A percentile compares a stretch with the other conserved stretches of the same genome.
These are phyloP conservation scores for Entomortierella chlamydospora DNA, from an alignment of 192 early-diverging fungal species.

Conservation along the genomic window DNA sequence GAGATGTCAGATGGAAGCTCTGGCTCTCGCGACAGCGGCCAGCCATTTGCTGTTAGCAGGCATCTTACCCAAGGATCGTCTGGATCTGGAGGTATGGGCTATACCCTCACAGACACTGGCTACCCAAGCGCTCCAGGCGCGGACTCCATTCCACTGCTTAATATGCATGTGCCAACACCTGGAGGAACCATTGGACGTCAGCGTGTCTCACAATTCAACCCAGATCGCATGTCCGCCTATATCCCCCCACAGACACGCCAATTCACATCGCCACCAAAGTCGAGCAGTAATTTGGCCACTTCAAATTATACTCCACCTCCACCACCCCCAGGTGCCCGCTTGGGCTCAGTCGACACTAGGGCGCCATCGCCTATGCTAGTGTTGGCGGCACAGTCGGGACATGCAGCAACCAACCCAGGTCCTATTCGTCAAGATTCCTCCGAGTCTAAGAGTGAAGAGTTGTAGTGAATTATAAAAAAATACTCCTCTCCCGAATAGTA, in stretches of 20 bases:
- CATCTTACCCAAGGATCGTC: constrained; percentile 37
- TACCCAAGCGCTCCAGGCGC: constrained; percentile 8
- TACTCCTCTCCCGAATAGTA: not conserved
- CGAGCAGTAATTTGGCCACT: constrained; percentile 42
- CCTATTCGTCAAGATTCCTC: not conserved
- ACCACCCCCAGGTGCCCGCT: constrained; percentile 41
- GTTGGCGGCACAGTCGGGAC: constrained; percentile 17
- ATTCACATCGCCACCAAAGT: constrained; percentile 44
- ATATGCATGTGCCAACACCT: constrained; percentile 45
- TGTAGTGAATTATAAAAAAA: too few relatives aligned
- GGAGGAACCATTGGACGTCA: constrained; percentile 53
- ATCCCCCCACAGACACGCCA: constrained; percentile 32
- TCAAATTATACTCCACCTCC: constrained; percentile 47
- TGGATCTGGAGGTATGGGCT: constrained; percentile 28
- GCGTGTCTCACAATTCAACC: constrained; percentile 33
- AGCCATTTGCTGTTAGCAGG: constrained; percentile 26
- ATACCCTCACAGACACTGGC: constrained; percentile 32
- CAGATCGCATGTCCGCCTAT: constrained; percentile 39
- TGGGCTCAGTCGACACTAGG: constrained; percentile 49
- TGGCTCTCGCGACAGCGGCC: constrained; percentile 39
- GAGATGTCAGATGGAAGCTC: constrained; percentile 51
- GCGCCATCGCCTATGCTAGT: constrained; percentile 30
- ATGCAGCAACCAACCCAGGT: not conserved
- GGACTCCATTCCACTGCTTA: constrained; percentile 50
- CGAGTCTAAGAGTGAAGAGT: too few relatives aligned